phyloP scores from a whole-genome alignment of 139 green algal genomes.

The Chlamydomonas sp. region DNA sequence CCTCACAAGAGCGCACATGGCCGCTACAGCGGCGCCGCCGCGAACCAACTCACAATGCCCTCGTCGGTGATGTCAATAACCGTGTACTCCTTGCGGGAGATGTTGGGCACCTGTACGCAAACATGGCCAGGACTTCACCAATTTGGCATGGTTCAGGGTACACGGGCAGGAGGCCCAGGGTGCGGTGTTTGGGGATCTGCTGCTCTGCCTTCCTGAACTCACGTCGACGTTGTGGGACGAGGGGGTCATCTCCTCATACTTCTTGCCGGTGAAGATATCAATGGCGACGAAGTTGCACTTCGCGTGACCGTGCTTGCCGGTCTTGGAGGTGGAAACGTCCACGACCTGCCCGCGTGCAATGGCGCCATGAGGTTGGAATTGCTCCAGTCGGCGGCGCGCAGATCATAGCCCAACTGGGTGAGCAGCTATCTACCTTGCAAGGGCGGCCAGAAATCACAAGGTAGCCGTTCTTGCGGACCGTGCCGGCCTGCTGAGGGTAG shows the following conservation, averaged over 20 bases:
- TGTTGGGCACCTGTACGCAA: constrained; percentile 84
- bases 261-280: constrained; percentile 99
- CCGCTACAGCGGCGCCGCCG: background rate
- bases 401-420: background rate
- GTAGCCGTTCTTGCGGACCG: constrained; percentile 96
- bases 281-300: constrained; percentile 98
- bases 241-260: constrained; percentile 97
- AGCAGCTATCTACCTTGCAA: constrained; percentile 88
- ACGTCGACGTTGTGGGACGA: constrained; percentile 99
- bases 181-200: background rate
- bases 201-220: constrained; percentile 39
- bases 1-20: too few species aligned
- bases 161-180: background rate
- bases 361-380: background rate
- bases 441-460: constrained; percentile 95
- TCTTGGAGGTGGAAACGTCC: constrained; percentile 99
- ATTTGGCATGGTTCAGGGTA: background rate
- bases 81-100: constrained; percentile 93
- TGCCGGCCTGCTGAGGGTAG: constrained; percentile 93
- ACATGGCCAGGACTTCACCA: background rate
- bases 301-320: constrained; percentile 99
- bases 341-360: constrained; percentile 81
- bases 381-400: background rate
- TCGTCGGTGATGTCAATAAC: constrained; percentile 97
- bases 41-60: constrained; percentile 84